These are phyloP conservation scores for Candida oleophila DNA, from an alignment of 805 yeast species.

Conservation along the genomic window DNA sequence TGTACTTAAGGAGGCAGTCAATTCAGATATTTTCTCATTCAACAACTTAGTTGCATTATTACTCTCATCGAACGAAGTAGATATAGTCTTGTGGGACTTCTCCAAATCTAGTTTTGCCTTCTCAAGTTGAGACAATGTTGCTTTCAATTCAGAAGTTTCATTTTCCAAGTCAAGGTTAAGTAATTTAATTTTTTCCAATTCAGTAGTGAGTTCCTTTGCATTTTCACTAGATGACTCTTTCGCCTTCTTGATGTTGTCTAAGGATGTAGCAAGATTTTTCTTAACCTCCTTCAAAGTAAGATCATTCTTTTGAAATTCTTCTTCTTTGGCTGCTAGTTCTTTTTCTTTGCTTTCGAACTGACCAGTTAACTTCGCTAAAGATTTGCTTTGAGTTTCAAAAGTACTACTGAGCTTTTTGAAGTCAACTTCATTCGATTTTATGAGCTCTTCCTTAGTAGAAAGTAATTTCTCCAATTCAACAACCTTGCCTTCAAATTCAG, in stretches of 20 bases:
- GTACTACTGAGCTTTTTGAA: not conserved
- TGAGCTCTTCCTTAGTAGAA: not conserved
- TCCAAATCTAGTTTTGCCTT: not conserved
- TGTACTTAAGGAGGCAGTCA: not conserved
- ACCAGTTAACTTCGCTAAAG: not conserved
- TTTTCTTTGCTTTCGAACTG: not conserved
- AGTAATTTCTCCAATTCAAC: not conserved
- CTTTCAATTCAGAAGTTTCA: not conserved
- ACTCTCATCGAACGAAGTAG: not conserved
- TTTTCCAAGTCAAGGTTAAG: not conserved
- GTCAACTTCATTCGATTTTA: not conserved
- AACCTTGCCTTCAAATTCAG: conserved; percentile 3
- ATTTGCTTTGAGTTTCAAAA: not conserved
- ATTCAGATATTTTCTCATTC: not conserved
- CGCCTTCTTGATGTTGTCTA: not conserved
- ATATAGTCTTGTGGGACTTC: not conserved
- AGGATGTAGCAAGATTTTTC: not conserved
- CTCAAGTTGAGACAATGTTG: not conserved
- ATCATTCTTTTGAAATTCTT: not conserved
- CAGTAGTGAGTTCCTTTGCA: not conserved
- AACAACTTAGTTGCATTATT: not conserved
- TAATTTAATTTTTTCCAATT: not conserved
- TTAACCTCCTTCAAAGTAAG: not conserved
- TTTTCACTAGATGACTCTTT: not conserved
- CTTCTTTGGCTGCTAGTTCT: not conserved